Base-by-base conservation (phyloP, 148 eudicot genomes). In the Camellia granthamiana region DNA sequence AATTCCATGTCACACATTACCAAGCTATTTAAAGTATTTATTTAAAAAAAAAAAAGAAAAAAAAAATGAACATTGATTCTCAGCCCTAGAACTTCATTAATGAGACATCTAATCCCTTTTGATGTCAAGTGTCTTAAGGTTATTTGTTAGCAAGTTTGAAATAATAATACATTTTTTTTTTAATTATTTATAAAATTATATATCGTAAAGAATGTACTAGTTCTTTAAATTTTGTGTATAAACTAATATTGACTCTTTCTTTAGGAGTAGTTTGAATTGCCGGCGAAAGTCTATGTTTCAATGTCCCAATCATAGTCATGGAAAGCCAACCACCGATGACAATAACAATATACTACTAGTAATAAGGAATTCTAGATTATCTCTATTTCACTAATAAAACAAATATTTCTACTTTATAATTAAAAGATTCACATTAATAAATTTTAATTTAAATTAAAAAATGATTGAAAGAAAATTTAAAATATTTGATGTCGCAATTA, bases 71-170 rank as follows among this genome's bases (percentile, higher is more conserved):
- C 42, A 21, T 64, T 66, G 69, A 65, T 65, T 65, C 69, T 65
- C 69, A 65, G 69, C 43, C 69, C 43, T 23, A 65, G 42, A 30
- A 65, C 69, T 23, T 30, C 69, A 65, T 65, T 65, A 12, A 65
- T 65, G 44, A 38, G 14, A 7, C 69, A 65, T 65, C 69, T 65
- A 30, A 38, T 30, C 3, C 44, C 69, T 11, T 38, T 65, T 30
- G 7, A 49, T 63, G 3, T 63, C 38, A 63, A 30, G 38, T 30
- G 23, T 63, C 23, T 63, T n/a, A 63, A 63, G 19, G 38, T 30
- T 30, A 30, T 30, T 30, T 30, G 38, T 30, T 30, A 30, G 38
- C 38, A 30, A 30, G 38, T 30, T 30, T 30, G 38, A 30, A 30
- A 30, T 30, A 30, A 30, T 30, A 30, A 30, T 30, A 30, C 38